phyloP scores from a whole-genome alignment of 495 filamentous ascomycete genomes.

The Penicillium ochrochloron region DNA sequence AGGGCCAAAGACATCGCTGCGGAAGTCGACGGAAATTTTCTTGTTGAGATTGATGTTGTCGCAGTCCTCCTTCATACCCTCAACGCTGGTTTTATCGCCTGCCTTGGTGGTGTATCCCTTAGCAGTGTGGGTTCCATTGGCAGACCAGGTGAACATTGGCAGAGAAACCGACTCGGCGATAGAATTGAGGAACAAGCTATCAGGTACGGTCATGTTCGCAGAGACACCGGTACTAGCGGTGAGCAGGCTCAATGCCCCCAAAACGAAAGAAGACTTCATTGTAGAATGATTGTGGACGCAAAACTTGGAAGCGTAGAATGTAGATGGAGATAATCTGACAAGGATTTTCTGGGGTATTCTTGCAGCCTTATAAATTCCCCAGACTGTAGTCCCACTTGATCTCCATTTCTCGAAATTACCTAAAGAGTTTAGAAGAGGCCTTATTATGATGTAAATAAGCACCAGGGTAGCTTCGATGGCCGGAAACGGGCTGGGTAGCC shows the following conservation, averaged over 20 bases:
- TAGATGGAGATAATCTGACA: background rate
- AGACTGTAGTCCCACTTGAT: constrained; percentile 15
- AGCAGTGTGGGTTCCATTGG: constrained; percentile 35
- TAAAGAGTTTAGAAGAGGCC: constrained; percentile 14
- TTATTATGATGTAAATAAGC: constrained; percentile 20
- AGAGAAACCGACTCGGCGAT: constrained; percentile 28
- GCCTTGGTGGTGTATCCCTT: constrained; percentile 31
- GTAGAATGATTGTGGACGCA: constrained; percentile 2
- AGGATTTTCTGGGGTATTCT: constrained; percentile 6
- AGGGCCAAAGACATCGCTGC: constrained; percentile 31
- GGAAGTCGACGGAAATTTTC: constrained; percentile 34
- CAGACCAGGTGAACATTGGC: constrained; percentile 35
- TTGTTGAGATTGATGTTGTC: constrained; percentile 39
- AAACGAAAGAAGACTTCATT: constrained; percentile 18
- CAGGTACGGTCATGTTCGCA: constrained; percentile 21
- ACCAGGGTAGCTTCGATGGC: background rate
- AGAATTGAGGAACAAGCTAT: constrained; percentile 24
- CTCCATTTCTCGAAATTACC: background rate
- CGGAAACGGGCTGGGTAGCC: constrained; percentile 19
- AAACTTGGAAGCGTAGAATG: background rate
- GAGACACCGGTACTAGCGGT: constrained; percentile 17
- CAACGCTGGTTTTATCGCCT: constrained; percentile 16
- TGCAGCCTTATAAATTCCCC: constrained; percentile 18
- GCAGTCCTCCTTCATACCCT: constrained; percentile 33
- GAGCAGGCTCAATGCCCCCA: constrained; percentile 21